Evolutionary conservation across 176 grass and related monocot species (phyloP), one percentile per base, ranked within the genome.

Genomic region (Hsuehochloa calcarea): DNA sequence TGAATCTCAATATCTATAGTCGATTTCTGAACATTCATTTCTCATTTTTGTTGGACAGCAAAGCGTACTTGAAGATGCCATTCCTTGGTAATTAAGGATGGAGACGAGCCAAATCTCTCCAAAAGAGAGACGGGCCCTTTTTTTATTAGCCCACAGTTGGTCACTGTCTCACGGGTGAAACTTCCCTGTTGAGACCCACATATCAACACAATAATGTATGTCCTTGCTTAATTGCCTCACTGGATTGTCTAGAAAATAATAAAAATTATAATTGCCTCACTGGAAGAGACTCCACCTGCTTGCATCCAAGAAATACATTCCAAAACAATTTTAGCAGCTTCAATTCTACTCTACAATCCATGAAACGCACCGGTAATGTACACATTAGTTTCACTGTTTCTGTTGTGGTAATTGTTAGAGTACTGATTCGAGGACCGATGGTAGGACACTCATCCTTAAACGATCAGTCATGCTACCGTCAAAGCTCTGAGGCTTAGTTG

Each of bases 111-210:
- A 90, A 60, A 78, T 72, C 72, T 37, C 76, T 81, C 61, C 82
- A 79, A 82, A 79, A 29, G 38, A 77, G 58, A 0, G 23, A 82
- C 55, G 67, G 80, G 22, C 59, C 74, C 65, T 68, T 26, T 49
- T 61, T 74, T 90, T 79, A 90, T 87, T 74, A 65, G 84, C 78
- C 79, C 60, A 74, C 47, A 79, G 79, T 83, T 73, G 79, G 66
- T 82, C 78, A 77, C 72, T 82, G 79, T 34, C 63, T 85, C 83
- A 77, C 72, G 22, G 35, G 66, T 90, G 67, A 74, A 72, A 73
- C 67, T 59, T 67, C 44, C 44, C 79, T 67, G 79, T 78, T 56
- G 56, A 66, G 72, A 90, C 34, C 72, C 79, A 82, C 46, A 59
- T 77, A 74, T 72, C 84, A 46, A 55, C 43, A 47, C 72, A 71